Evolutionary conservation across 805 yeast species (phyloP), one percentile per base, ranked within the genome.

Genomic region (Metschnikowia matae): DNA sequence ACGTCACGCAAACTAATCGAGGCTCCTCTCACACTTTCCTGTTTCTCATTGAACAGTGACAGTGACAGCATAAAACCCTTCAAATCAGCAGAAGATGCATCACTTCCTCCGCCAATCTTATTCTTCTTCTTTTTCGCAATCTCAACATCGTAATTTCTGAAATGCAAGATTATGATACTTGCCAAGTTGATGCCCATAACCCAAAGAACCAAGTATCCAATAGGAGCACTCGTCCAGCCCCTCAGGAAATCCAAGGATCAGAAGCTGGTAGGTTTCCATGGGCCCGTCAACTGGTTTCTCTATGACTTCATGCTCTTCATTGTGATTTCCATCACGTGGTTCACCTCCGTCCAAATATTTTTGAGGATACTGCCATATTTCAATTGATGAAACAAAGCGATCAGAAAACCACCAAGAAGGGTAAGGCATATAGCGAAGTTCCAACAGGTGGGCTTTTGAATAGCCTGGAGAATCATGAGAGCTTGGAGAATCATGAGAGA

Each of bases 151-250:
- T 76, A 79, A 36, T 78, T 80, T 43, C 77, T 73, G 41, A 73
- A 61, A 46, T 71, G 65, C 10, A 89, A 63, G 0, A 81, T 63
- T 1, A 80, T 40, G 15, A 77, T 78, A 0, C 87, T 77, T 6
- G 74, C 55, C 0, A 74, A 3, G 54, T 79, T 79, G 53, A 80
- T 80, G 0, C 83, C 86, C 17, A 84, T 52, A 6, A 73, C 68
- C 82, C 85, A 85, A 2, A 80, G 82, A 1, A 85, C 58, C 35
- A 80, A 63, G 6, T 82, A 81, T 31, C 82, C 76, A 10, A 84
- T 69, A 0, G 96, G 95, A 7, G 81, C 77, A 0, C 78, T 75
- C 7, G 75, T 68, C 95, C 96, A 89, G 55, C 79, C 67, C n/a
- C 34, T 65, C 58, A 20, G 84, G 81, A 50, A 78, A 85, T 0